Percentiles rank a stretch among this genome's conserved stretches.
Conservation (phyloP, 345 rosid species). For the Geranium brycei region DNA sequence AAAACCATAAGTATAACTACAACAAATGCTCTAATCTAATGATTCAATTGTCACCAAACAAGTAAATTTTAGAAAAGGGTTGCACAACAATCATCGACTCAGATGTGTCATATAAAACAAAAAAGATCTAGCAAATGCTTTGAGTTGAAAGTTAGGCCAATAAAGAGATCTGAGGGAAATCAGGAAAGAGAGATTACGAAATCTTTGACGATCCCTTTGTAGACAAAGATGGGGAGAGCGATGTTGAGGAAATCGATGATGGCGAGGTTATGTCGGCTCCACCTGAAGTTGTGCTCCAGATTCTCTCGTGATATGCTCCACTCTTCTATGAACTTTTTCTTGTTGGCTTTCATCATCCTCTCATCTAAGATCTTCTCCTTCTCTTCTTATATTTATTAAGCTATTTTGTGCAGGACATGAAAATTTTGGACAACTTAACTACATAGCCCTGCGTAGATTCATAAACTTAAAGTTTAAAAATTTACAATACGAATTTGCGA, state of each 20-base stretch:
- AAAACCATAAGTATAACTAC: too few species aligned
- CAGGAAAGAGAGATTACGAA: conserved; percentile 26
- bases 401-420: too few species aligned
- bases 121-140: too few species aligned
- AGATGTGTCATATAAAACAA: too few species aligned
- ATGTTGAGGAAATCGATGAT: conserved; percentile 75
- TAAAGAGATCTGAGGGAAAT: neutral
- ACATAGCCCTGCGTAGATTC: too few species aligned
- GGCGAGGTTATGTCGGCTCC: conserved; percentile 89
- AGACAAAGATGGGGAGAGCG: conserved; percentile 67
- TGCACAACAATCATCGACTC: too few species aligned
- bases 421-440: too few species aligned
- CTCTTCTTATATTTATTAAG: neutral
- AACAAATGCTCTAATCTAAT: too few species aligned
- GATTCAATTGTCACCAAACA: too few species aligned
- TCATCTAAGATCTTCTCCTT: conserved; percentile 30
- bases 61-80: too few species aligned
- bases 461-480: too few species aligned
- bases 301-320: conserved; percentile 82
- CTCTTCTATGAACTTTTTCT: conserved; percentile 85
- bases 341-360: conserved; percentile 93
- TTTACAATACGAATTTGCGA: too few species aligned
- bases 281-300: conserved; percentile 83
- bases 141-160: neutral
- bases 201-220: conserved; percentile 83